Conservation (phyloP, 192 early-diverging fungal species). For the Chytriomyces sp. region DNA sequence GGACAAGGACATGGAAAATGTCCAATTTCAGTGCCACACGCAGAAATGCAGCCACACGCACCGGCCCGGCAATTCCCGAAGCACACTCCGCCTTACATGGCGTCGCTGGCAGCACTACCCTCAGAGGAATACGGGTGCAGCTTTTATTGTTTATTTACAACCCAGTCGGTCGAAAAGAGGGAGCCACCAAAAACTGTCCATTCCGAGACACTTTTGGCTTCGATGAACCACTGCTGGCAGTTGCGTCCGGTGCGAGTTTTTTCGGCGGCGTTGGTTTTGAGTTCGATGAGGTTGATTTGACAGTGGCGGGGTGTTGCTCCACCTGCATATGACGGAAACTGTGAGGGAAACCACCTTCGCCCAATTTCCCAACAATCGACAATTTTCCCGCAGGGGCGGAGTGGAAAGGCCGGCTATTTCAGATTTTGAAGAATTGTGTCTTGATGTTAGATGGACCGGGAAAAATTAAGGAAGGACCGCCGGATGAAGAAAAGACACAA, state of each 20-base stretch:
- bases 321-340: too few relatives aligned
- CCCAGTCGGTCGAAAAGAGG: too few relatives aligned
- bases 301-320: too few relatives aligned
- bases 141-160: too few relatives aligned
- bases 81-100: neutral
- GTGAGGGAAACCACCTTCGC: neutral
- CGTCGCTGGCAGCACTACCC: too few relatives aligned
- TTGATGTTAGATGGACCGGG: neutral
- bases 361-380: neutral
- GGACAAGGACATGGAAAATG: neutral
- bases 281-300: too few relatives aligned
- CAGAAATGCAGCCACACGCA: neutral
- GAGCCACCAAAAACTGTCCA: too few relatives aligned
- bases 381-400: neutral
- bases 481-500: neutral
- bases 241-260: too few relatives aligned
- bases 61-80: neutral
- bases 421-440: neutral
- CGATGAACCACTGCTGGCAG: too few relatives aligned
- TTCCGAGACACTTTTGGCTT: too few relatives aligned
- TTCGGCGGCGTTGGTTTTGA: too few relatives aligned
- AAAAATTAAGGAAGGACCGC: neutral
- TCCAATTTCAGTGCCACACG: neutral
- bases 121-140: too few relatives aligned
- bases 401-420: neutral